Conservation (phyloP, 306 rosid genomes). For the Notholithocarpus densiflorus region DNA sequence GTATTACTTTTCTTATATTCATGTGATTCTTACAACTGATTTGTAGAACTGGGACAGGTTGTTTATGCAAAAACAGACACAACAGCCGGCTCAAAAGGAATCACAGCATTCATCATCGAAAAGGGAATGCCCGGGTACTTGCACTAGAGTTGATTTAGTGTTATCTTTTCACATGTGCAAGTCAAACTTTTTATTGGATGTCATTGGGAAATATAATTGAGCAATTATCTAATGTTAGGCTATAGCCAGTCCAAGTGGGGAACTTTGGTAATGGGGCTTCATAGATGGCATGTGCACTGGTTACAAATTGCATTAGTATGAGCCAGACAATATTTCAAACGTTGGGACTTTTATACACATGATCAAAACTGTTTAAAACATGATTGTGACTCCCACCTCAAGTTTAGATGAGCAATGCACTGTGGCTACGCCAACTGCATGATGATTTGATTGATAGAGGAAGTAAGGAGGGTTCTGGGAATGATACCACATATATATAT, state of each 20-base stretch:
- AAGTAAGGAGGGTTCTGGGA: too few species aligned
- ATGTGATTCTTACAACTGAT: conserved; percentile 4
- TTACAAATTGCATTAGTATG: neutral
- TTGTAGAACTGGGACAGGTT: conserved; percentile 61
- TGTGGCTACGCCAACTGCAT: too few species aligned
- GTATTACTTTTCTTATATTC: neutral
- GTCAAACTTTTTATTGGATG: conserved; percentile 1
- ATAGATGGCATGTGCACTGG: neutral
- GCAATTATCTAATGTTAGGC: conserved; percentile 8
- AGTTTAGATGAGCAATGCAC: neutral
- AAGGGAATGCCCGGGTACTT: conserved; percentile 92
- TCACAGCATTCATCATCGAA: conserved; percentile 91
- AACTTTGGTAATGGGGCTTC: neutral
- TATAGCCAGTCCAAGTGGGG: conserved; percentile 1
- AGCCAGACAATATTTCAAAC: neutral
- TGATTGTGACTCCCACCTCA: neutral
- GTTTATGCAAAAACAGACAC: conserved; percentile 86
- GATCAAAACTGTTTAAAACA: neutral
- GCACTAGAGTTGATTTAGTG: conserved; percentile 29
- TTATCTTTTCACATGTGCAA: conserved; percentile 17
- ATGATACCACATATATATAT: too few species aligned
- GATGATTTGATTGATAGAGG: too few species aligned
- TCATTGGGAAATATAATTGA: conserved; percentile 2
- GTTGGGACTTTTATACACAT: conserved; percentile 1
- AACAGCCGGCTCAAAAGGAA: conserved; percentile 88